These are phyloP conservation scores for Madurella mycetomatis DNA, from an alignment of 2,329 filamentous ascomycete species.

Conservation along the genomic window DNA sequence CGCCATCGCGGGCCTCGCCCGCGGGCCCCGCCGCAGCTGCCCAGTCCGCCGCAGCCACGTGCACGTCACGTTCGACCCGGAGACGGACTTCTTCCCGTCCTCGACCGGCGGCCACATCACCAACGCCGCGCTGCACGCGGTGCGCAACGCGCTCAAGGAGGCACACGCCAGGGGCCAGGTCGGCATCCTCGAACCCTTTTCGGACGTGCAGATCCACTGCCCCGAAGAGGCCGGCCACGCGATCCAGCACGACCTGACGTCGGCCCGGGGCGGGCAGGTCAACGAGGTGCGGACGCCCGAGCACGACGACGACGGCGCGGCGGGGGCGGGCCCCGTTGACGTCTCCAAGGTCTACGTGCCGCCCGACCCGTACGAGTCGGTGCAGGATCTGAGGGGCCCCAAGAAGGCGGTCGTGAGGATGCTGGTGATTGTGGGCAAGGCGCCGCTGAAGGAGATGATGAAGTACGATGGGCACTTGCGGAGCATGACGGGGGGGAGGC, in stretches of 20 bases:
- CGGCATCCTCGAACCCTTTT: conserved; percentile 84
- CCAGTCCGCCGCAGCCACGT: conserved; percentile 75
- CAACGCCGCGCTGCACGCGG: conserved; percentile 56
- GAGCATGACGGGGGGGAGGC: conserved; percentile 79
- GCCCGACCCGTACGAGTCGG: conserved; percentile 70
- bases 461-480: conserved; percentile 86
- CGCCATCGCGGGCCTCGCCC: conserved; percentile 74
- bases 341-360: conserved; percentile 76
- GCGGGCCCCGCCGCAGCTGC: conserved; percentile 75
- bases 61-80: conserved; percentile 62
- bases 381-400: conserved; percentile 50
- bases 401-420: conserved; percentile 46
- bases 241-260: conserved; percentile 77
- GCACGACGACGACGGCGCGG: conserved; percentile 30
- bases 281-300: conserved; percentile 60
- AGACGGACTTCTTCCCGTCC: conserved; percentile 62
- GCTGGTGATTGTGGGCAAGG: conserved; percentile 72
- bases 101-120: conserved; percentile 66
- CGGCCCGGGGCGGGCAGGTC: conserved; percentile 70
- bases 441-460: conserved; percentile 94
- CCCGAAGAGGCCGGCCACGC: conserved; percentile 76
- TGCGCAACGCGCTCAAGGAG: conserved; percentile 63
- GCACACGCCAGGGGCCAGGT: conserved; percentile 53
- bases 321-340: conserved; percentile 50
- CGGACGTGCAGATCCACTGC: conserved; percentile 82